Evolutionary conservation across 2,329 filamentous ascomycete species (phyloP).

Genomic region (Alternaria solani): DNA sequence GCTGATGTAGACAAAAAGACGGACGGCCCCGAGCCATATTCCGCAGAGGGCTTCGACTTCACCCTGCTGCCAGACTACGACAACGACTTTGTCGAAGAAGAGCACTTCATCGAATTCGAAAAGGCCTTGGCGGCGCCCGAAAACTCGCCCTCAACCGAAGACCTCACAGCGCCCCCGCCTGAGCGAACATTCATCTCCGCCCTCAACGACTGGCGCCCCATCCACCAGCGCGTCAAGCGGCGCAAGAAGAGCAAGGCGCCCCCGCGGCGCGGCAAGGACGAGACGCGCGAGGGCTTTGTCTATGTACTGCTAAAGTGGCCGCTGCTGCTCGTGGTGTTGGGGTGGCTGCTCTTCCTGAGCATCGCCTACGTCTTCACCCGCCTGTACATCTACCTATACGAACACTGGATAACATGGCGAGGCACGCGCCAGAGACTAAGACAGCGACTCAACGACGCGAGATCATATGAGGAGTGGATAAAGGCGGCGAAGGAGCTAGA

Average conservation of each 20-base stretch:
- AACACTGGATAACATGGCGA: conserved; percentile 89
- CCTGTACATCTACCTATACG: conserved; percentile 90
- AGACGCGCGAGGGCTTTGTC: conserved; percentile 91
- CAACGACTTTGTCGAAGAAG: conserved; percentile 75
- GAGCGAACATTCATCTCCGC: conserved; percentile 76
- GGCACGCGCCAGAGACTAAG: conserved; percentile 78
- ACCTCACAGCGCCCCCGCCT: conserved; percentile 58
- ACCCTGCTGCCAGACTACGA: conserved; percentile 79
- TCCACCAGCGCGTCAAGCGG: conserved; percentile 73
- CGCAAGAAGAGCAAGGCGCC: conserved; percentile 49
- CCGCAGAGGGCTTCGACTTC: conserved; percentile 71
- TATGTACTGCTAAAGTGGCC: conserved; percentile 94
- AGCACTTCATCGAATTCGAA: conserved; percentile 80
- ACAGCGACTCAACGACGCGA: conserved; percentile 73
- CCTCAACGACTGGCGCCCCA: conserved; percentile 93
- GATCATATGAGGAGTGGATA: conserved; percentile 85
- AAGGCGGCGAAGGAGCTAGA: conserved; percentile 81
- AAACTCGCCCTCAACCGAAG: conserved; percentile 69
- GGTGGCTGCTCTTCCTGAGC: conserved; percentile 80
- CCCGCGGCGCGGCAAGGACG: conserved; percentile 71
- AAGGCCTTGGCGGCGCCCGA: conserved; percentile 84
- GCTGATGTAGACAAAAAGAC: conserved; percentile 56
- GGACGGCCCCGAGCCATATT: conserved; percentile 67
- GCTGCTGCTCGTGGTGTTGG: conserved; percentile 78
- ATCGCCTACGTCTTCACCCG: conserved; percentile 80